Conservation (phyloP, 1,139 yeast species). For the Kodamaea plutei region DNA sequence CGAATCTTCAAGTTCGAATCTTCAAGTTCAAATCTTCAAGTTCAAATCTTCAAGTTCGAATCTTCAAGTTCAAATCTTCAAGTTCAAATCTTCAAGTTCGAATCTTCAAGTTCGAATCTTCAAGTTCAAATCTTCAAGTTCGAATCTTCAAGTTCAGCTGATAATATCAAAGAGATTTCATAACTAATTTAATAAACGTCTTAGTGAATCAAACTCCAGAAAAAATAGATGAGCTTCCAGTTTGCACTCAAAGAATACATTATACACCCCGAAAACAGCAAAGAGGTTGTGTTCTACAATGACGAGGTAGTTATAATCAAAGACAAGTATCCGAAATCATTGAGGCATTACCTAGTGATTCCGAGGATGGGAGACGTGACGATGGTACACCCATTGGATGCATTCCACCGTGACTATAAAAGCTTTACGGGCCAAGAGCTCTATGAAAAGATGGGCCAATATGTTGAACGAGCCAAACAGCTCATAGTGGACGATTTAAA, state of each 20-base stretch:
- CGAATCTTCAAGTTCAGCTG: no score
- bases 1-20: no score
- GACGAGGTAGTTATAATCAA: constrained; percentile 51
- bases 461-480: constrained; percentile 42
- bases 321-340: constrained; percentile 64
- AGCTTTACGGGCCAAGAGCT: constrained; percentile 18
- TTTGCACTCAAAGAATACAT: constrained; percentile 34
- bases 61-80: no score
- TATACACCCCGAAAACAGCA: constrained; percentile 22
- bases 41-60: no score
- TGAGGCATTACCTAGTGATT: constrained; percentile 56
- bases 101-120: no score
- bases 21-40: no score
- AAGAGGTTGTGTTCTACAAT: constrained; percentile 39
- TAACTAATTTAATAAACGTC: no score
- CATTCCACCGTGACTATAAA: constrained; percentile 31
- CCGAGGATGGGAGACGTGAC: constrained; percentile 48
- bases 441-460: constrained; percentile 27
- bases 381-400: constrained; percentile 49
- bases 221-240: constrained; percentile 27
- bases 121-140: no score
- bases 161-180: no score
- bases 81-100: no score
- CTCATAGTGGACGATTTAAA: constrained; percentile 36
- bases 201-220: no score